A percentile compares a stretch with the other conserved stretches of the same genome.
Evolutionary conservation across 1,284 basidiomycete genomes (phyloP).

Genomic region (Rhodotorula sp.): DNA sequence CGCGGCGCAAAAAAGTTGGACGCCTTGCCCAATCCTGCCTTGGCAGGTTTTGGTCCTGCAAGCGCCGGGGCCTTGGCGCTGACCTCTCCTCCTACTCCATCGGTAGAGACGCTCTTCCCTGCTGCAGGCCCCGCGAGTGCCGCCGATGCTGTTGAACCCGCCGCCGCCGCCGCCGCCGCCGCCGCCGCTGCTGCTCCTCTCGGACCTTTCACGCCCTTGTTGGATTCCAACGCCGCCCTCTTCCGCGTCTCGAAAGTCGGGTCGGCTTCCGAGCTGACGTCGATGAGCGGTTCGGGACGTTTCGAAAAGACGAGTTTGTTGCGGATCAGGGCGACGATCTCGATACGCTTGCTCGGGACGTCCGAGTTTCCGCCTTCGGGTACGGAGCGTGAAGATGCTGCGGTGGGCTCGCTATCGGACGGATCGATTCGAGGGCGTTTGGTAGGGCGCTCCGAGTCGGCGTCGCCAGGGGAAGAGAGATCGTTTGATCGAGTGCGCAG

Average conservation of each 20-base stretch:
- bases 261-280: slow-evolving; percentile 29
- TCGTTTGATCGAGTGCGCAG: slow-evolving; percentile 30
- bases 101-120: background rate
- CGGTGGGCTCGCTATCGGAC: background rate
- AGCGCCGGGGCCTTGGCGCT: too few species aligned
- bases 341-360: slow-evolving; percentile 5
- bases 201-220: slow-evolving; percentile 1
- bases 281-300: slow-evolving; percentile 43
- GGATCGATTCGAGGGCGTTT: background rate
- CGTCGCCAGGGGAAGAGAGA: background rate
- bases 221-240: background rate
- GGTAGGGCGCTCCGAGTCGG: background rate
- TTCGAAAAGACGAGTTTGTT: slow-evolving; percentile 43
- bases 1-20: background rate
- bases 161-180: background rate
- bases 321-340: slow-evolving; percentile 38
- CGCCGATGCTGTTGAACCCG: background rate
- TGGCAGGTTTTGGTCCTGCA: background rate
- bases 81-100: background rate
- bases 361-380: background rate
- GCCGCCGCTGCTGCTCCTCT: background rate
- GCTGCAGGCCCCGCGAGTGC: background rate
- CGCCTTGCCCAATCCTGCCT: background rate
- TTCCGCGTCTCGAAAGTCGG: background rate
- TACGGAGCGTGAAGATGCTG: background rate